A percentile compares a stretch with the other conserved stretches of the same genome.
Evolutionary conservation across 2,329 filamentous ascomycete genomes (phyloP).

Genomic region (Hypoxylon rubiginosum): DNA sequence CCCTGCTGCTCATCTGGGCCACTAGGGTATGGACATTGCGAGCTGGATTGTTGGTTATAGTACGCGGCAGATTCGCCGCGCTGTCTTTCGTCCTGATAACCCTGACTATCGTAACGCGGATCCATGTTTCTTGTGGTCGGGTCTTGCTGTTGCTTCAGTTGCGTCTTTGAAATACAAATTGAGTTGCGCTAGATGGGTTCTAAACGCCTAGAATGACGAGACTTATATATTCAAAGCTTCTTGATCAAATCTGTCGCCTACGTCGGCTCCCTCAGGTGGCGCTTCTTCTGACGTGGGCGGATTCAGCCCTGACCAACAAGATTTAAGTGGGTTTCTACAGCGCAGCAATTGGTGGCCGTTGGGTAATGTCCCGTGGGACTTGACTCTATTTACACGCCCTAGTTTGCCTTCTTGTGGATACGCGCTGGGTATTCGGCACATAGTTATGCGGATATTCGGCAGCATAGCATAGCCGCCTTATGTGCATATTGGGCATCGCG

Average conservation of each 20-base stretch:
- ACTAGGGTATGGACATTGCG: constrained; percentile 18
- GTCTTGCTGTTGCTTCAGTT: not conserved
- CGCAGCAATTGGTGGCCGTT: constrained; percentile 10
- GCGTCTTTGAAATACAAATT: not conserved
- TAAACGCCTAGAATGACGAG: not conserved
- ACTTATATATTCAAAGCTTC: constrained; percentile 21
- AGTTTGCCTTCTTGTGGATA: constrained; percentile 23
- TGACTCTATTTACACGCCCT: constrained; percentile 5
- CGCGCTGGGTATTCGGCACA: constrained; percentile 19
- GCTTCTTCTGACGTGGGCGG: constrained; percentile 34
- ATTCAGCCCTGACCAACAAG: constrained; percentile 18
- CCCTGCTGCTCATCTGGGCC: constrained; percentile 19
- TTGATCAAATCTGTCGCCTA: constrained; percentile 2
- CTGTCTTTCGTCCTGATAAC: constrained; percentile 14
- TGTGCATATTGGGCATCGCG: not conserved
- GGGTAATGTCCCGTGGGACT: constrained; percentile 21
- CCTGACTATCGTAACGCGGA: constrained; percentile 25
- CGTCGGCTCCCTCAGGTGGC: constrained; percentile 17
- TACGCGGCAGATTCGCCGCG: constrained; percentile 36
- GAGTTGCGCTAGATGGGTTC: not conserved
- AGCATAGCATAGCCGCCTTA: constrained; percentile 1
- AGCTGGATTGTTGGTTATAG: constrained; percentile 29
- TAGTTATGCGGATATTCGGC: constrained; percentile 26
- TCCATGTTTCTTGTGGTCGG: constrained; percentile 24
- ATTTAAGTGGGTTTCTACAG: constrained; percentile 18